These are phyloP conservation scores for Candida ascalaphidarum DNA, from an alignment of 805 yeast species.

Conservation along the genomic window DNA sequence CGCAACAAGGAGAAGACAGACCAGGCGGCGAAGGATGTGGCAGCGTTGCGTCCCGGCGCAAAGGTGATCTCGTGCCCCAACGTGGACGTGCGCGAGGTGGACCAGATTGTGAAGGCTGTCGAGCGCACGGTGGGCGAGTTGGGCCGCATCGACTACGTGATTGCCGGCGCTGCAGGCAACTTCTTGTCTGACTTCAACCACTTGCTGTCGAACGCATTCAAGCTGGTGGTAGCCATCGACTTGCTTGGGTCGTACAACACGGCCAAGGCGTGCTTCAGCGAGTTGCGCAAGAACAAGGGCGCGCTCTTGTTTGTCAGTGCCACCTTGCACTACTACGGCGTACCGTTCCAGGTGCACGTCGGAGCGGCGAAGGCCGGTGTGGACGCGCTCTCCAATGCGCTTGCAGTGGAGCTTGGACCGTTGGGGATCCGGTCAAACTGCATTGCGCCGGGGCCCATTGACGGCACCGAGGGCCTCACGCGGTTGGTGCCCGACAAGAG, in stretches of 20 bases:
- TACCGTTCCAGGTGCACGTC: conserved; percentile 27
- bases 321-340: conserved; percentile 35
- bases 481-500: conserved; percentile 9
- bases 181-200: conserved; percentile 35
- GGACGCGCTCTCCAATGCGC: conserved; percentile 19
- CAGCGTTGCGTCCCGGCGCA: conserved; percentile 15
- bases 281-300: conserved; percentile 31
- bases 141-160: conserved; percentile 35
- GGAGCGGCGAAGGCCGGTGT: conserved; percentile 25
- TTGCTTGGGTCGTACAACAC: conserved; percentile 34
- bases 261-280: conserved; percentile 29
- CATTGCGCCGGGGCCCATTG: conserved; percentile 20
- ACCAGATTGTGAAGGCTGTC: conserved; percentile 14
- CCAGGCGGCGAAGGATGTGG: conserved; percentile 14
- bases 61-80: conserved; percentile 14
- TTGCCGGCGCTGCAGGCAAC: conserved; percentile 39
- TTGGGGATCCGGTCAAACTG: conserved; percentile 19
- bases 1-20: conserved; percentile 16
- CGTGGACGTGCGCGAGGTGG: conserved; percentile 16
- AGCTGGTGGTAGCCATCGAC: conserved; percentile 30
- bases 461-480: conserved; percentile 18
- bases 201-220: conserved; percentile 33
- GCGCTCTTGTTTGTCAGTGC: conserved; percentile 30
- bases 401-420: conserved; percentile 22
- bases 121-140: conserved; percentile 17